Conservation (phyloP, 2,329 filamentous ascomycete genomes). For the Penicillium sp. region DNA sequence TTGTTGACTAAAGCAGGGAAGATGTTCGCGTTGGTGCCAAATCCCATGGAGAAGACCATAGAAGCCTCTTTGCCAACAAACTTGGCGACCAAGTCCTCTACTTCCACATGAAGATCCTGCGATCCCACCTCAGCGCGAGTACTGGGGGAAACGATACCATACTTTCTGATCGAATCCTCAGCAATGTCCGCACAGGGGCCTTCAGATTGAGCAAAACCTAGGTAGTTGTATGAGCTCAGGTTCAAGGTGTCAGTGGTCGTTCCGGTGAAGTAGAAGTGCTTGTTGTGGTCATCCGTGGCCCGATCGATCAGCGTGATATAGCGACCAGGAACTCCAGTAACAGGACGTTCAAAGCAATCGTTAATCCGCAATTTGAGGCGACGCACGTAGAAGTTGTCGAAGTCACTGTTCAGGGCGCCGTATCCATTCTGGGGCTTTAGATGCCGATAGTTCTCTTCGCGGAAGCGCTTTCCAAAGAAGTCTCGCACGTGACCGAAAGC, state of each 20-base stretch:
- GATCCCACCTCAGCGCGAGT: slow-evolving; percentile 77
- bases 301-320: slow-evolving; percentile 90
- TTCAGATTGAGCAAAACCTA: slow-evolving; percentile 94
- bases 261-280: slow-evolving; percentile 77
- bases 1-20: slow-evolving; percentile 89
- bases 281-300: slow-evolving; percentile 82
- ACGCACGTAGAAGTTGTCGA: slow-evolving; percentile 96
- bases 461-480: slow-evolving; percentile 95
- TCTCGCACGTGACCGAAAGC: slow-evolving; percentile 90
- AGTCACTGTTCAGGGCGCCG: slow-evolving; percentile 91
- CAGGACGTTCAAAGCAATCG: slow-evolving; percentile 88
- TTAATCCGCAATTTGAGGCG: slow-evolving; percentile 89
- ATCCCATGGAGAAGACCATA: slow-evolving; percentile 99
- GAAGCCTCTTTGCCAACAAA: slow-evolving; percentile 91
- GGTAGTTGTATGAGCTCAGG: slow-evolving; percentile 99
- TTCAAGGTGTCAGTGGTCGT: slow-evolving; percentile 91
- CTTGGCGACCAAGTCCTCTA: slow-evolving; percentile 76
- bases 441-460: slow-evolving; percentile 74
- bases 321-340: slow-evolving; percentile 84
- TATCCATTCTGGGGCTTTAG: slow-evolving; percentile 79
- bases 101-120: slow-evolving; percentile 75
- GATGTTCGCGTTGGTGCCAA: slow-evolving; percentile 85
- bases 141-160: slow-evolving; percentile 74
- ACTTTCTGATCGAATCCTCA: slow-evolving; percentile 74
- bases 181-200: slow-evolving; percentile 90